A percentile compares a stretch with the other conserved stretches of the same genome.
phyloP scores from a whole-genome alignment of 768 basidiomycete species.

The Trametes elegans region DNA sequence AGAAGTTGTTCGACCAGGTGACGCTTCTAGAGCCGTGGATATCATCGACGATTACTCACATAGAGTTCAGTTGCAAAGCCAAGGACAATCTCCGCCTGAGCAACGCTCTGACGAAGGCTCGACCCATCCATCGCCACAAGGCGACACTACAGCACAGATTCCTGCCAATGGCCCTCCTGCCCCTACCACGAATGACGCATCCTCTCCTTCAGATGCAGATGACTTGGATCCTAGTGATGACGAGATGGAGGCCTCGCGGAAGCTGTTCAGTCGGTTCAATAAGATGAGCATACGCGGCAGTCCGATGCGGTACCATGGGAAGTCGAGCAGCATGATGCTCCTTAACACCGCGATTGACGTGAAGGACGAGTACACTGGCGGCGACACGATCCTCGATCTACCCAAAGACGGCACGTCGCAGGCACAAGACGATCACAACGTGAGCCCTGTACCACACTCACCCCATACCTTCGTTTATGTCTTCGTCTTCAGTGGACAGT shows the following conservation, averaged over 20 bases:
- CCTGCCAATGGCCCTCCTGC: not conserved
- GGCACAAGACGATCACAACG: not conserved
- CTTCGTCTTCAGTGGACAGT: not conserved
- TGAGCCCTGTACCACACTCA: not conserved
- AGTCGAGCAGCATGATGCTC: constrained; percentile 22
- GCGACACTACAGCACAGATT: not conserved
- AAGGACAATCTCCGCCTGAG: too few relatives aligned
- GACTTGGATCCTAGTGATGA: constrained; percentile 21
- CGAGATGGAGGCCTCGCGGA: constrained; percentile 8
- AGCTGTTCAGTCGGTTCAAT: not conserved
- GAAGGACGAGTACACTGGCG: constrained; percentile 6
- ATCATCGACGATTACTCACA: not conserved
- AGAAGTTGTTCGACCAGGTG: constrained; percentile 21
- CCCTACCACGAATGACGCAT: not conserved
- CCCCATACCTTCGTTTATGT: not conserved
- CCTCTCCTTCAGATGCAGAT: not conserved
- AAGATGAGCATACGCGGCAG: not conserved
- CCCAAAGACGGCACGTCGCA: too few relatives aligned
- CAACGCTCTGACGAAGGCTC: too few relatives aligned
- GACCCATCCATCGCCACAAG: too few relatives aligned
- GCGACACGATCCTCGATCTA: not conserved
- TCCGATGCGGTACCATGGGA: constrained; percentile 18
- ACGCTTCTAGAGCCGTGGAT: not conserved
- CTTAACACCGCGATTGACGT: constrained; percentile 11
- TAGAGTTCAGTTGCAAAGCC: not conserved